Evolutionary conservation across 106 monocot genomes (phyloP), one percentile per base, ranked within the genome.

Genomic region (Dendrobium chrysotoxum): DNA sequence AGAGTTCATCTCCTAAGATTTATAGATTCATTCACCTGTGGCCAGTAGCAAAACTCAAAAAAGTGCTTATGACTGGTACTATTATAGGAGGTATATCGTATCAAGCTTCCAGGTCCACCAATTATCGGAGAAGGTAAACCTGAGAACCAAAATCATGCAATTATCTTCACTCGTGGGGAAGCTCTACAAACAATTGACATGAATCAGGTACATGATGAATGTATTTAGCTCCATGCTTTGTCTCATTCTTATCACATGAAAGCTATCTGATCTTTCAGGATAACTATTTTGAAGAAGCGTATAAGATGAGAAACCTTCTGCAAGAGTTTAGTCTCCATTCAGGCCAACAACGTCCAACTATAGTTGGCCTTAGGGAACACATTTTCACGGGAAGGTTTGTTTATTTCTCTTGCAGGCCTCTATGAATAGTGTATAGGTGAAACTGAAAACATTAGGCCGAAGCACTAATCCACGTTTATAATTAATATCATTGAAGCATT

Each of bases 51-150:
- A 64, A 64, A 23, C 9, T 26, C 64, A 64, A 26, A 6, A 35
- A 64, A 25, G 21, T 64, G 64, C 64, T 64, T 64, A 7, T 64
- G 25, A 10, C 58, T 21, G n/a, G n/a, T 58, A 64, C 26, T 64
- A 28, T 39, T 83, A 57, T 75, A 93, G 93, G 93, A 93, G 81
- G 84, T 93, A 78, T 93, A 90, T 73, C 90, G 90, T 47, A 93
- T 93, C 81, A 93, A 88, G 84, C 86, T 93, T 70, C 93, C 93
- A 47, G 93, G 93, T 39, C 83, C 85, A 75, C 90, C 93, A n/a
- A 85, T 88, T 72, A 90, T 93, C 82, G 93, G 93, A 80, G 93
- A 93, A 91, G 93, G 93, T 72, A 93, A 93, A 72, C 93, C 93
- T 77, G 93, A 93, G 68, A 93, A 93, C 70, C 93, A 93, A 84